phyloP scores from a whole-genome alignment of 2,329 filamentous ascomycete species.

The Ambrosiella xylebori region DNA sequence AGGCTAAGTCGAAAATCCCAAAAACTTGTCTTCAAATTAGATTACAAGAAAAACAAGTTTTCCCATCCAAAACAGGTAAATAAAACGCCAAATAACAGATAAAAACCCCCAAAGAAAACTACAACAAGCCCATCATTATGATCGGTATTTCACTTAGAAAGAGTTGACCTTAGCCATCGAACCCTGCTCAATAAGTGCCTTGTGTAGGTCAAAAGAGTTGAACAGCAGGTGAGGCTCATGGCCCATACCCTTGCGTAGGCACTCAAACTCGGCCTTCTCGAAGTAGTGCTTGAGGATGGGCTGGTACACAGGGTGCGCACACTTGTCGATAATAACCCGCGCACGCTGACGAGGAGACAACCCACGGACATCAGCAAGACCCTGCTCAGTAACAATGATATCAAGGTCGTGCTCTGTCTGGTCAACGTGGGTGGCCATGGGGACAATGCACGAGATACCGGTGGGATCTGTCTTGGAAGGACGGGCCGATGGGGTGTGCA shows the following conservation, averaged over 20 bases:
- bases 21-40: no score
- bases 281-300: conserved; percentile 72
- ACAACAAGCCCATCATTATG: background rate
- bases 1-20: no score
- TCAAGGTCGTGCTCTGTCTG: conserved; percentile 89
- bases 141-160: background rate
- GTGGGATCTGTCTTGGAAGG: conserved; percentile 69
- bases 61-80: background rate
- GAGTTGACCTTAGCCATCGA: conserved; percentile 63
- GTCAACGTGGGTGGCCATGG: conserved; percentile 82
- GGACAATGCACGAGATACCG: conserved; percentile 76
- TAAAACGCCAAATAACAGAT: background rate
- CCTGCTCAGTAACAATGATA: conserved; percentile 60
- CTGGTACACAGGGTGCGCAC: conserved; percentile 68
- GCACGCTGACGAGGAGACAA: conserved; percentile 65
- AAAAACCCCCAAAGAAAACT: background rate
- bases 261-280: conserved; percentile 72
- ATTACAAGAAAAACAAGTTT: no score
- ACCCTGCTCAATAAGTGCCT: conserved; percentile 62
- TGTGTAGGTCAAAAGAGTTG: conserved; percentile 80
- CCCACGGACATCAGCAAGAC: conserved; percentile 71
- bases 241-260: conserved; percentile 69
- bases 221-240: conserved; percentile 80
- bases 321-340: conserved; percentile 71
- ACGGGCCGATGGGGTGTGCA: conserved; percentile 75